These are phyloP conservation scores for Dendrobium catenatum DNA, from an alignment of 106 monocot genomes.

Conservation along the genomic window DNA sequence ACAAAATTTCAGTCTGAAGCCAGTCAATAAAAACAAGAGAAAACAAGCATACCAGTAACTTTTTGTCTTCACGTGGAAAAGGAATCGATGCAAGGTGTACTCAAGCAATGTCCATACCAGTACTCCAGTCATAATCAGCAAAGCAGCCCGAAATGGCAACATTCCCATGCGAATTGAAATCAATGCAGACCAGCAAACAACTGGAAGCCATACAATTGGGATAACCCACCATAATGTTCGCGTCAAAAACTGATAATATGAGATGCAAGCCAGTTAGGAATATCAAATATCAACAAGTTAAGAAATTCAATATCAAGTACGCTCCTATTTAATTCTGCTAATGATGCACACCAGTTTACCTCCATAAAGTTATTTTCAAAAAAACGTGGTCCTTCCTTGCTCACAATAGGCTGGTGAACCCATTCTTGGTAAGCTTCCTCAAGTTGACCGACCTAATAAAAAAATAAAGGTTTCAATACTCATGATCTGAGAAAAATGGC, in stretches of 20 bases:
- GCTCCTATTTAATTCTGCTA: neutral
- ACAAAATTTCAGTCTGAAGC: neutral
- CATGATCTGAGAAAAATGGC: neutral
- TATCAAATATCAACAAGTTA: neutral
- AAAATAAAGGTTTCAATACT: neutral
- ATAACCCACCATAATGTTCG: constrained; percentile 79
- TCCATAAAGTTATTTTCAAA: constrained; percentile 43
- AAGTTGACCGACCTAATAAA: constrained; percentile 72
- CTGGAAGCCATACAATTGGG: constrained; percentile 85
- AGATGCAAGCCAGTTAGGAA: neutral
- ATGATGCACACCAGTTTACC: constrained; percentile 9
- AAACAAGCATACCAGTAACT: constrained; percentile 52
- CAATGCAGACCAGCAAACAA: constrained; percentile 44
- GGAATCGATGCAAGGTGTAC: constrained; percentile 81
- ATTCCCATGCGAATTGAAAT: constrained; percentile 57
- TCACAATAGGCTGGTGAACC: constrained; percentile 78
- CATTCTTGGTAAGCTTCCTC: constrained; percentile 74
- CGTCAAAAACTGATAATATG: constrained; percentile 36
- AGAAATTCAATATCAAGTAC: neutral
- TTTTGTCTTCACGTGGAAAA: constrained; percentile 84
- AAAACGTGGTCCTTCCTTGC: constrained; percentile 80
- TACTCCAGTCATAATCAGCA: constrained; percentile 46
- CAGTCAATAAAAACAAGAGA: neutral
- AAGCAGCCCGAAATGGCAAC: constrained; percentile 26
- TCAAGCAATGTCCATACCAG: constrained; percentile 81